Evolutionary conservation across 2,329 filamentous ascomycete species (phyloP), one percentile per base, ranked within the genome.

Genomic region (Mycogone perniciosa): DNA sequence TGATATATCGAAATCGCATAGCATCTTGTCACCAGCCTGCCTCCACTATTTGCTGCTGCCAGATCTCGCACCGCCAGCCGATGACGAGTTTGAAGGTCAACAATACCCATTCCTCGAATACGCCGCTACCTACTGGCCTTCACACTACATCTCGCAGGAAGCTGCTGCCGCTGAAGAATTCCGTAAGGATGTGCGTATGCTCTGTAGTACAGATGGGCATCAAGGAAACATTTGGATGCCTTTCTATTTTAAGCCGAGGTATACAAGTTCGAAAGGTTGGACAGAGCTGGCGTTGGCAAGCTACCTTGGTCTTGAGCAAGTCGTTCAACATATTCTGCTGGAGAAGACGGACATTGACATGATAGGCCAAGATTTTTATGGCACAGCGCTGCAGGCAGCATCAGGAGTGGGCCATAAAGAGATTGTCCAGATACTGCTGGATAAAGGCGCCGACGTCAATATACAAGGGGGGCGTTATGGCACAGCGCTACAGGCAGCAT

Each of bases 221-320:
- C 30, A 37, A 20, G n/a, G 39, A 11, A 20, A 9, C 31, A 27
- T 9, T 26, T 49, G 47, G 39, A n/a, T 6, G 27, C 7, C 11
- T 9, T 7, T 41, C 6, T n/a, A 5, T 9, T n/a, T 35, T 9
- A 10, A 4, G 5, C 7, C n/a, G 31, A 13, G 26, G 4, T 20
- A 46, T 27, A 52, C 10, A 44, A 50, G 35, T 38, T 44, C 20
- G 5, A 26, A 45, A 8, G 35, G 29, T 46, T 55, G 50, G 52
- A 46, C 48, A 31, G 51, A 55, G 40, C 34, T 58, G 7, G 20
- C 27, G 11, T 5, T 55, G 7, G 53, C 53, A 11, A 51, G 51
- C 43, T 48, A 39, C 51, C n/a, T 53, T 48, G 44, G 51, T 34
- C 48, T 58, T 5, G 31, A 29, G 13, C 8, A 11, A 7, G 46